A percentile compares a stretch with the other conserved stretches of the same genome.
Conservation (phyloP, 2,329 filamentous ascomycete genomes). For the Trichophyton equinum region DNA sequence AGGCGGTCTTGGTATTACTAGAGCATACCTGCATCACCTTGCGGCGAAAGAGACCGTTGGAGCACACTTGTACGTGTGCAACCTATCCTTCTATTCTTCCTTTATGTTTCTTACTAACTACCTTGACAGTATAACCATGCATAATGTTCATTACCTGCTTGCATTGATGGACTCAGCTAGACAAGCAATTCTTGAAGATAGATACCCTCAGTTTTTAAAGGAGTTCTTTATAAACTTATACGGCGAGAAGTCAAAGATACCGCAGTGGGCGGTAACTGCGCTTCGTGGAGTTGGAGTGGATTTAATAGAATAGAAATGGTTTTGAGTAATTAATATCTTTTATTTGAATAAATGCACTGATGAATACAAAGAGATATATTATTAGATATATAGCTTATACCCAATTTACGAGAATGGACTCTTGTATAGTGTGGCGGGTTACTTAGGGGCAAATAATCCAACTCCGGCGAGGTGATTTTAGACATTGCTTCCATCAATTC, state of each 20-base stretch:
- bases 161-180: slow-evolving; percentile 65
- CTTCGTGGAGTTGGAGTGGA: slow-evolving; percentile 70
- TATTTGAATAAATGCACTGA: background rate
- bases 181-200: slow-evolving; percentile 66
- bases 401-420: too few relatives aligned
- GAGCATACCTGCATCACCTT: slow-evolving; percentile 84
- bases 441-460: too few relatives aligned
- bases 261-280: slow-evolving; percentile 73
- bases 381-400: too few relatives aligned
- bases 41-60: slow-evolving; percentile 90
- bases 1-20: slow-evolving; percentile 67
- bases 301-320: slow-evolving; percentile 34
- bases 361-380: background rate
- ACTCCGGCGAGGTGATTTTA: too few relatives aligned
- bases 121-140: slow-evolving; percentile 58
- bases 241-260: slow-evolving; percentile 53
- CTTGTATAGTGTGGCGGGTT: too few relatives aligned
- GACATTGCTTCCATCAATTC: background rate
- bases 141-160: slow-evolving; percentile 90
- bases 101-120: background rate
- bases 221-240: slow-evolving; percentile 69
- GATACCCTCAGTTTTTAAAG: slow-evolving; percentile 64
- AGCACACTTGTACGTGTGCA: slow-evolving; percentile 47
- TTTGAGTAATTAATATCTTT: background rate
- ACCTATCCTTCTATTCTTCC: background rate